Percentiles rank a stretch among this genome's conserved stretches.
These are phyloP conservation scores for Colletotrichum orbiculare DNA, from an alignment of 2,329 filamentous ascomycete species.

Conservation along the genomic window DNA sequence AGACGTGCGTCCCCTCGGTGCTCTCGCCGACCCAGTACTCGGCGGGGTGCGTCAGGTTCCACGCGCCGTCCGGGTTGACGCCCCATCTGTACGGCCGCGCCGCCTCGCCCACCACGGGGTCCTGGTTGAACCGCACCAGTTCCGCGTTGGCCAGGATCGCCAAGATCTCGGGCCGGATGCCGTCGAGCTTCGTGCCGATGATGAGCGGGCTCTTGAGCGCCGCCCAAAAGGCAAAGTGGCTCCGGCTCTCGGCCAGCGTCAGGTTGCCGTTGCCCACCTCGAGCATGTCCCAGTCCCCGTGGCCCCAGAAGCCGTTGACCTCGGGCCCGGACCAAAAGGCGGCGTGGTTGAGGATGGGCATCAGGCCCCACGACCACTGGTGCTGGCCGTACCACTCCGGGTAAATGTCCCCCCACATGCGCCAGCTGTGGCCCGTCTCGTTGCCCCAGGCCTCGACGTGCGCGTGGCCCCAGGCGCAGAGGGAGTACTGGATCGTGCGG, in stretches of 20 bases:
- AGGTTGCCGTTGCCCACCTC: slow-evolving; percentile 62
- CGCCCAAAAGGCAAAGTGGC: slow-evolving; percentile 64
- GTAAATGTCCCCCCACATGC: slow-evolving; percentile 56
- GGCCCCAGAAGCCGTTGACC: slow-evolving; percentile 58
- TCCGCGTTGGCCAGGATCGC: slow-evolving; percentile 55
- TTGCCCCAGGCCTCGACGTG: slow-evolving; percentile 63
- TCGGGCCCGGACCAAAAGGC: slow-evolving; percentile 52
- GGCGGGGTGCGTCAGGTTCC: slow-evolving; percentile 58
- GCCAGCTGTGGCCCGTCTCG: slow-evolving; percentile 58
- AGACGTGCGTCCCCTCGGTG: slow-evolving; percentile 55
- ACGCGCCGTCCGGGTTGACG: slow-evolving; percentile 60
- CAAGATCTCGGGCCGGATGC: slow-evolving; percentile 49
- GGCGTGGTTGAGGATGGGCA: slow-evolving; percentile 60
- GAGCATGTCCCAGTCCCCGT: slow-evolving; percentile 62
- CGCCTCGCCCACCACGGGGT: slow-evolving; percentile 52
- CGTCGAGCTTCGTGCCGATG: slow-evolving; percentile 56
- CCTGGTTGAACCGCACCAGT: slow-evolving; percentile 58
- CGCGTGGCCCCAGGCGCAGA: slow-evolving; percentile 66
- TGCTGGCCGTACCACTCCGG: slow-evolving; percentile 47
- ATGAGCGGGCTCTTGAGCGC: slow-evolving; percentile 61
- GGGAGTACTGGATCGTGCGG: slow-evolving; percentile 59
- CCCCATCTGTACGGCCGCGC: slow-evolving; percentile 61
- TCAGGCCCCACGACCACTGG: slow-evolving; percentile 42
- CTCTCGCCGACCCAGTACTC: slow-evolving; percentile 61
- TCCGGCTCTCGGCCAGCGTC: slow-evolving; percentile 56